phyloP scores from a whole-genome alignment of 2,329 filamentous ascomycete species.

The Dactylonectria macrodidyma region DNA sequence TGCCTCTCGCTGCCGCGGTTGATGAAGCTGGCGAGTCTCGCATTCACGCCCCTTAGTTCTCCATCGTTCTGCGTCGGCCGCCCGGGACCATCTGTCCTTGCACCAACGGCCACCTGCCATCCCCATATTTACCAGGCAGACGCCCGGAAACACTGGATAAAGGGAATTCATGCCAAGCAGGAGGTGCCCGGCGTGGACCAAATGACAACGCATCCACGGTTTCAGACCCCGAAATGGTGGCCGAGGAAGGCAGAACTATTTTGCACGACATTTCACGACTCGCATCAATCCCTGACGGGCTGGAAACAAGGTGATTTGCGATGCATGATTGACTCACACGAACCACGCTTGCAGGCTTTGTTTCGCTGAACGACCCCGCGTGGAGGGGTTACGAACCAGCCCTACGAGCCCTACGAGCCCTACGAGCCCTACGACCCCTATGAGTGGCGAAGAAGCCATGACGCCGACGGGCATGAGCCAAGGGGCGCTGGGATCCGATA shows the following conservation, averaged over 20 bases:
- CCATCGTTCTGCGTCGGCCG: conserved; percentile 22
- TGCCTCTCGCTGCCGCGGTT: neutral
- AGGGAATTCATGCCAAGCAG: neutral
- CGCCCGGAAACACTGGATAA: conserved; percentile 5
- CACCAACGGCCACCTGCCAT: neutral
- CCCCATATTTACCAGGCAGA: conserved; percentile 30
- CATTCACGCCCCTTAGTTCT: conserved; percentile 17
- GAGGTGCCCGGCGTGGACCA: conserved; percentile 16
- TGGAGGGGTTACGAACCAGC: conserved; percentile 16
- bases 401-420: conserved; percentile 12
- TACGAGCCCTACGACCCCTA: conserved; percentile 23
- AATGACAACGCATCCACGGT: neutral
- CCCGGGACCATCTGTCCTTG: conserved; percentile 4
- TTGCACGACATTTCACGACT: conserved; percentile 5
- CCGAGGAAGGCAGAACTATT: neutral
- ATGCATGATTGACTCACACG: neutral
- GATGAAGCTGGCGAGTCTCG: neutral
- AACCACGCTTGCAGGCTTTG: conserved; percentile 12
- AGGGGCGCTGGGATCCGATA: neutral
- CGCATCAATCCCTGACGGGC: neutral
- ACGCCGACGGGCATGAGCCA: conserved; percentile 2
- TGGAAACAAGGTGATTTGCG: neutral
- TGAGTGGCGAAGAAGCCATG: conserved; percentile 15
- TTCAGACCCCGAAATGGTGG: conserved; percentile 7
- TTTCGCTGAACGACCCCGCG: conserved; percentile 11